Evolutionary conservation across 1,284 basidiomycete genomes (phyloP).

Genomic region (Exobasidium cylindrosporum): DNA sequence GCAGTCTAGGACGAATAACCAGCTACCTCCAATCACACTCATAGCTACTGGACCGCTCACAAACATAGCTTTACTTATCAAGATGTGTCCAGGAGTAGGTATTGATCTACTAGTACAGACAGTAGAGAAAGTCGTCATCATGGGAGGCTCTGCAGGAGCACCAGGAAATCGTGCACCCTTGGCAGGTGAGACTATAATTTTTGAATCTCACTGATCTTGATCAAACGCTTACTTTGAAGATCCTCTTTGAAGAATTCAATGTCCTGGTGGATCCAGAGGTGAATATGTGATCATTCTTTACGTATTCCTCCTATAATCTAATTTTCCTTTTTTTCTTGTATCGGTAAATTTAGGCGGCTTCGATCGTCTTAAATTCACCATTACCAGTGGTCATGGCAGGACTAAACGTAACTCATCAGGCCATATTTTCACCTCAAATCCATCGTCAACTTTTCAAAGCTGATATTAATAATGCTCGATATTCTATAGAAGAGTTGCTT

Average conservation of each 20-base stretch:
- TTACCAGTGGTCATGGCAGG: constrained; percentile 46
- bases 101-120: constrained; percentile 12
- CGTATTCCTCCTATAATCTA: neutral
- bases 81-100: constrained; percentile 6
- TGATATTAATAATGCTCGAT: neutral
- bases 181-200: constrained; percentile 10
- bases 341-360: constrained; percentile 20
- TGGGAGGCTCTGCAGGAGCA: constrained; percentile 42
- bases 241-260: constrained; percentile 36
- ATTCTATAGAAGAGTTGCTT: constrained; percentile 18
- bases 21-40: constrained; percentile 30
- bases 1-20: constrained; percentile 22
- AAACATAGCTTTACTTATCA: constrained; percentile 42
- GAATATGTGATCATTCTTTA: neutral
- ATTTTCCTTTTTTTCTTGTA: neutral
- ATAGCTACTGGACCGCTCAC: constrained; percentile 47
- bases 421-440: constrained; percentile 3
- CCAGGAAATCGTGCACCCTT: constrained; percentile 36
- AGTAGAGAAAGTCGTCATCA: constrained; percentile 43
- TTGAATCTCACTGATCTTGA: too few species aligned
- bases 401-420: constrained; percentile 47
- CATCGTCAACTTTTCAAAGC: neutral
- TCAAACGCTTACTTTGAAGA: constrained; percentile 14
- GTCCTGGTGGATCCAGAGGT: constrained; percentile 44
- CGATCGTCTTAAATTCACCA: constrained; percentile 40